Evolutionary conservation across 169 alveolate species (phyloP).

Genomic region (Eimeria falciformis): DNA sequence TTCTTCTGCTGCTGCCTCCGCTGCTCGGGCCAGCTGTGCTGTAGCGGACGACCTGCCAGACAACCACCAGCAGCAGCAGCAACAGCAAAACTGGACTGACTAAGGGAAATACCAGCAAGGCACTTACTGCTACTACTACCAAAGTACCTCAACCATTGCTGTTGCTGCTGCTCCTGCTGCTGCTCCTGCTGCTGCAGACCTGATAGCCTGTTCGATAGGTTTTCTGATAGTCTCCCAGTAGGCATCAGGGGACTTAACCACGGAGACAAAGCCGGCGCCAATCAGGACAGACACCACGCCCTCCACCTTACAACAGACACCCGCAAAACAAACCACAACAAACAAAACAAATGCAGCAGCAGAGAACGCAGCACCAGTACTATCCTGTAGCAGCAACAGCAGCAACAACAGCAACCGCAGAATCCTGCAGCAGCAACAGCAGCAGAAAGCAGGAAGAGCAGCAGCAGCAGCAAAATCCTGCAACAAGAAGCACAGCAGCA

Average conservation of each 20-base stretch:
- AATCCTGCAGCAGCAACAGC: background rate
- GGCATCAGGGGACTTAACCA: background rate
- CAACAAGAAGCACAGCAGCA: background rate
- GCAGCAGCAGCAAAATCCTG: background rate
- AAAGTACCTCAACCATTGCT: background rate
- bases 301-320: slow-evolving; percentile 6
- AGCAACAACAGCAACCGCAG: background rate
- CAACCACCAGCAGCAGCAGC: background rate
- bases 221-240: background rate
- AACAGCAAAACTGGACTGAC: too few relatives aligned
- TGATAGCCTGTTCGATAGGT: background rate
- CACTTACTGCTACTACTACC: background rate
- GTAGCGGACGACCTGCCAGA: background rate
- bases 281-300: slow-evolving; percentile 8
- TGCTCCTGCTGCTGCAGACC: slow-evolving; percentile 16
- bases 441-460: slow-evolving; percentile 1
- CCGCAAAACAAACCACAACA: too few relatives aligned
- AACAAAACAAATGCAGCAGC: background rate
- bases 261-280: slow-evolving; percentile 38
- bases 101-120: too few relatives aligned
- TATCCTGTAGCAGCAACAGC: background rate
- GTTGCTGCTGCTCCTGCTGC: background rate
- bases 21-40: slow-evolving; percentile 3
- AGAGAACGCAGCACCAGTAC: background rate
- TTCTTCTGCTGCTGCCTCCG: slow-evolving; percentile 12